Base-by-base conservation (phyloP, 441 rosid species). In the Breynia disticha region DNA sequence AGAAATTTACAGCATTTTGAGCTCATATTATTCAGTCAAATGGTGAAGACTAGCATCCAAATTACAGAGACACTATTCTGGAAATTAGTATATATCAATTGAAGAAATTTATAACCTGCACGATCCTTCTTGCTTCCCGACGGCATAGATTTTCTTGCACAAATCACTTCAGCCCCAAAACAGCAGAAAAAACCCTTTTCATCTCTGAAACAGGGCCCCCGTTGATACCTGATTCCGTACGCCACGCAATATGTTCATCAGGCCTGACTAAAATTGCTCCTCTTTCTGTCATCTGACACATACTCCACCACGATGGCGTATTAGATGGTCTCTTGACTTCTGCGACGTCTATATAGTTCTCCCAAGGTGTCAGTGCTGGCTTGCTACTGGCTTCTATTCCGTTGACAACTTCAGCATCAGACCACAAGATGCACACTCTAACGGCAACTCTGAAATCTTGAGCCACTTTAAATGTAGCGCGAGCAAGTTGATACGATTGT, bases 191-290 rank as follows among this genome's bases (percentile, higher is more conserved):
- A 57, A 69, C 79, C 72, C 43, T 70, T 62, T 60, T 71, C 84
- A 83, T 84, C 71, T 74, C 79, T 28, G 38, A 37, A 57, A 64
- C 44, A 12, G 68, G 82, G 51, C 82, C 83, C 18, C 64, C 67
- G 0, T 55, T 22, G 21, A 77, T 55, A 46, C 62, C 48, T 11
- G 85, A 78, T 67, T 75, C 79, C n/a, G 20, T 64, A 12, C 86
- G 71, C 99, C 97, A 89, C 20, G 80, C 97, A 44, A 86, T 71
- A 75, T 89, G 95, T 53, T 84, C 83, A 37, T 89, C 97, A 0
- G 97, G 96, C 68, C 97, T 72, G 50, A 84, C 93, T 52, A 86
- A 70, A 54, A 89, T 72, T 14, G 78, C 83, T 52, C 95, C 96
- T 57, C 59, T 74, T 37, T 79, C 66, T 7, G 84, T 75, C 90